phyloP scores from a whole-genome alignment of 192 early-diverging fungal species.

The Endogone sp. region DNA sequence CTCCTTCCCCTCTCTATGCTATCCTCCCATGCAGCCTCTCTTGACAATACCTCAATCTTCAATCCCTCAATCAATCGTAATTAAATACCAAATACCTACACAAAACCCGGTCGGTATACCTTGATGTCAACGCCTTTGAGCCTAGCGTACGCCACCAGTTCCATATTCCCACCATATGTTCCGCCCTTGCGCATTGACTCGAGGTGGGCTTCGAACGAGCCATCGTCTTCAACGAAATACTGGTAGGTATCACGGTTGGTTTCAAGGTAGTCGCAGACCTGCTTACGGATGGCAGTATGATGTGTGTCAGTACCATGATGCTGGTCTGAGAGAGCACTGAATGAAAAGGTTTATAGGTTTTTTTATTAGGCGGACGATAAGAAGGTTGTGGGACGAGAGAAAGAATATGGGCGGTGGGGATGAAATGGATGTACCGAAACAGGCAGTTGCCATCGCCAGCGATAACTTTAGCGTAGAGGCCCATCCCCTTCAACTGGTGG shows the following conservation, averaged over 20 bases:
- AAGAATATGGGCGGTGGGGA: too few species aligned
- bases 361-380: not conserved
- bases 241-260: constrained; percentile 53
- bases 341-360: not conserved
- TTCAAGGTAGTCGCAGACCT: constrained; percentile 61
- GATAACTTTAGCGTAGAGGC: constrained; percentile 63
- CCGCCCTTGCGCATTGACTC: constrained; percentile 54
- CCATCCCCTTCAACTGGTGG: constrained; percentile 42
- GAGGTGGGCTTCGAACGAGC: constrained; percentile 53
- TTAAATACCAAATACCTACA: constrained; percentile 19
- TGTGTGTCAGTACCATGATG: constrained; percentile 53
- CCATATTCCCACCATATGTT: constrained; percentile 71
- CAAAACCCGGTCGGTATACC: constrained; percentile 65
- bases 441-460: constrained; percentile 72
- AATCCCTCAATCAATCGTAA: not conserved
- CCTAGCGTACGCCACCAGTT: constrained; percentile 68
- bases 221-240: constrained; percentile 62
- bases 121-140: constrained; percentile 57
- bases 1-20: not conserved
- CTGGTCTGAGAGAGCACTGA: constrained; percentile 68
- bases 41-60: not conserved
- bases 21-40: too few species aligned
- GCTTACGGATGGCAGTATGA: constrained; percentile 47
- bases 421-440: constrained; percentile 48
- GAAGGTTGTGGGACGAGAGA: not conserved